These are phyloP conservation scores for Colletotrichum tropicale DNA, from an alignment of 2,329 filamentous ascomycete genomes.

Conservation along the genomic window DNA sequence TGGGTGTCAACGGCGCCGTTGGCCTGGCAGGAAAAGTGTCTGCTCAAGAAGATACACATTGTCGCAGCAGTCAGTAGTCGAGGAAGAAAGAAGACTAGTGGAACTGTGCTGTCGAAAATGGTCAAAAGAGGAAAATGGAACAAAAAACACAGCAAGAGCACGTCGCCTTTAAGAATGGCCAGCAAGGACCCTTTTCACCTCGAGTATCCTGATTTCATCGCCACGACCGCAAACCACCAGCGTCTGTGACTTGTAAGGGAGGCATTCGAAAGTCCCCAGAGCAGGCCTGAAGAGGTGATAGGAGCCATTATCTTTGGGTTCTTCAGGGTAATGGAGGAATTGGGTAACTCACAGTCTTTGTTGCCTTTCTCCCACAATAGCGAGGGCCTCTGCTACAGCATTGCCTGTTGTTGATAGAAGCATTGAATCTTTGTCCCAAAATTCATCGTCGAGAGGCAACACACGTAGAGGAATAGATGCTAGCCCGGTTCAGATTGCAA, in stretches of 20 bases:
- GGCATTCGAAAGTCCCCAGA: not conserved
- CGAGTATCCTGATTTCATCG: not conserved
- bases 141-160: not conserved
- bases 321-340: not conserved
- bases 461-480: too few species aligned
- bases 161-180: not conserved
- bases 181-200: not conserved
- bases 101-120: not conserved
- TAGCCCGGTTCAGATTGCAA: not conserved
- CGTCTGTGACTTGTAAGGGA: not conserved
- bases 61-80: not conserved
- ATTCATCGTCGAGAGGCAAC: not conserved
- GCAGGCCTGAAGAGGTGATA: not conserved
- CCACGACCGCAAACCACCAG: not conserved
- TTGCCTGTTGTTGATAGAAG: not conserved
- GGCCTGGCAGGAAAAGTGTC: not conserved
- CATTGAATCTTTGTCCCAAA: not conserved
- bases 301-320: not conserved
- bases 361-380: not conserved
- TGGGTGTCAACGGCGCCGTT: not conserved
- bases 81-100: not conserved
- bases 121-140: not conserved
- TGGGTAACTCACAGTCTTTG: not conserved
- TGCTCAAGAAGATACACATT: slow-evolving; percentile 8
- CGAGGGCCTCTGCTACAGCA: not conserved